phyloP scores from a whole-genome alignment of 176 grass and related monocot species.

The Bromus sterilis region DNA sequence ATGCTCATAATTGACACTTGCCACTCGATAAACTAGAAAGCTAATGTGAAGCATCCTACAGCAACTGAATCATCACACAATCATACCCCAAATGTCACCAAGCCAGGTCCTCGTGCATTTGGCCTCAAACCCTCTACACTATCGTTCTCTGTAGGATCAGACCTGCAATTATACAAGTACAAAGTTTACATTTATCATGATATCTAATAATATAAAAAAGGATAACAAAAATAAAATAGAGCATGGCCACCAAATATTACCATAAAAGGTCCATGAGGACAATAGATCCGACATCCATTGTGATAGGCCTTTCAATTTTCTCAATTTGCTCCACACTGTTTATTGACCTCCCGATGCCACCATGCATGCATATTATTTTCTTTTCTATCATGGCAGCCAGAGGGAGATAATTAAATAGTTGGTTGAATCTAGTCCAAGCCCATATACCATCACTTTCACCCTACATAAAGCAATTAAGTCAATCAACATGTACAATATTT shows the following conservation, averaged over 20 bases:
- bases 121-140: slow-evolving; percentile 97
- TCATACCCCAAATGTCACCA: slow-evolving; percentile 95
- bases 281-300: slow-evolving; percentile 98
- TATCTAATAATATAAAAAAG: neutral
- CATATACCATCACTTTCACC: slow-evolving; percentile 98
- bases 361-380: slow-evolving; percentile 99
- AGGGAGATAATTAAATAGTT: slow-evolving; percentile 96
- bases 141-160: slow-evolving; percentile 98
- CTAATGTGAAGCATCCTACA: slow-evolving; percentile 7
- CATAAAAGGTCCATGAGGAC: slow-evolving; percentile 97
- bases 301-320: slow-evolving; percentile 97
- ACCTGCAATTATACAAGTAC: slow-evolving; percentile 55
- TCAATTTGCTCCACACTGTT: slow-evolving; percentile 91
- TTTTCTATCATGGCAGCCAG: slow-evolving; percentile 98
- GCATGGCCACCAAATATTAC: slow-evolving; percentile 50
- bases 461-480: slow-evolving; percentile 34
- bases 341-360: slow-evolving; percentile 97
- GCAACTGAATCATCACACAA: neutral
- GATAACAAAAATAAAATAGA: neutral
- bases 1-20: neutral
- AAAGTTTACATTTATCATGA: neutral
- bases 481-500: neutral
- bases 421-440: slow-evolving; percentile 97
- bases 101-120: slow-evolving; percentile 96
- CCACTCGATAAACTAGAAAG: neutral